These are phyloP conservation scores for Collybia sordida DNA, from an alignment of 768 basidiomycete genomes.

Conservation along the genomic window DNA sequence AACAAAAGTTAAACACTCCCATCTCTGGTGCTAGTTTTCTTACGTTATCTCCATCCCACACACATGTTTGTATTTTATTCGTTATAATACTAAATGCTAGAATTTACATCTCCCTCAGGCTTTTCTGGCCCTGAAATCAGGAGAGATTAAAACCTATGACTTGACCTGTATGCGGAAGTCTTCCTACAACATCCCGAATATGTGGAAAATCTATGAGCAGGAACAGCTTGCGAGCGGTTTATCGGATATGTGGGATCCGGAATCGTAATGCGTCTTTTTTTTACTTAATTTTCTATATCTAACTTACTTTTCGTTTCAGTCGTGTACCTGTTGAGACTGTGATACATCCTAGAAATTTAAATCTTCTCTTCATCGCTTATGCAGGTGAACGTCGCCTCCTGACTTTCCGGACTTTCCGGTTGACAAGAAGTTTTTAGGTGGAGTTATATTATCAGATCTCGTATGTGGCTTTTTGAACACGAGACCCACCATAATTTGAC, in stretches of 20 bases:
- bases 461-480: constrained; percentile 29
- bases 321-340: constrained; percentile 59
- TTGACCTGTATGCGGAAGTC: constrained; percentile 67
- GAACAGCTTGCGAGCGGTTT: constrained; percentile 42
- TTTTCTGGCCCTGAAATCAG: constrained; percentile 47
- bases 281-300: not conserved
- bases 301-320: constrained; percentile 24
- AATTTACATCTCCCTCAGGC: constrained; percentile 28
- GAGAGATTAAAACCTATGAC: constrained; percentile 74
- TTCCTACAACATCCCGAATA: constrained; percentile 66
- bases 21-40: constrained; percentile 43
- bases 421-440: constrained; percentile 39
- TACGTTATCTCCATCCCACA: constrained; percentile 65
- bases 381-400: constrained; percentile 44
- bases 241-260: constrained; percentile 28
- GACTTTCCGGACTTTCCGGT: not conserved
- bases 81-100: not conserved
- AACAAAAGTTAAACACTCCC: no score
- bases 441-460: constrained; percentile 58
- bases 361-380: constrained; percentile 73
- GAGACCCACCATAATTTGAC: constrained; percentile 1
- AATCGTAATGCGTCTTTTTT: constrained; percentile 28
- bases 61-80: constrained; percentile 52
- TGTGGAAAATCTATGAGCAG: constrained; percentile 74
- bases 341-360: constrained; percentile 71